Conservation (phyloP, 1,284 basidiomycete species). For the Exsudoporus floridanus region DNA sequence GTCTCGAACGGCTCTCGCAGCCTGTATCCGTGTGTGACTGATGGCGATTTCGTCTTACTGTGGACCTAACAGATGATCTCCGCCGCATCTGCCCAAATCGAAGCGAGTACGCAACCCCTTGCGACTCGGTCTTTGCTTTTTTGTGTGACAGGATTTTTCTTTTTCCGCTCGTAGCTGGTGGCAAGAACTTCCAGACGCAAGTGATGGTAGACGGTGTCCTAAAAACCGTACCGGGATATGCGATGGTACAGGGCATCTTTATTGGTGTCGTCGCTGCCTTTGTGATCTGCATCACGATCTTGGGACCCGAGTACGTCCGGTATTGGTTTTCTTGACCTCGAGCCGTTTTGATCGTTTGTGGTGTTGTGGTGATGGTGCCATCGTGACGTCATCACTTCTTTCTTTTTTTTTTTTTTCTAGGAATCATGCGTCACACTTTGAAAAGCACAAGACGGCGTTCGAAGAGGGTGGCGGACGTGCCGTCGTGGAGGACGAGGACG, state of each 20-base stretch:
- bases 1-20: background rate
- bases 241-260: conserved; percentile 82
- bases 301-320: conserved; percentile 66
- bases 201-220: conserved; percentile 47
- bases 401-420: too few relatives aligned
- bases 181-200: conserved; percentile 55
- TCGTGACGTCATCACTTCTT: too few relatives aligned
- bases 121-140: background rate
- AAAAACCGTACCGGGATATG: conserved; percentile 73
- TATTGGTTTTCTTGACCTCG: too few relatives aligned
- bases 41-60: background rate
- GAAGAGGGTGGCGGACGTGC: conserved; percentile 65
- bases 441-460: conserved; percentile 77
- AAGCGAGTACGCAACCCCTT: conserved; percentile 60
- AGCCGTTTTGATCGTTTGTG: background rate
- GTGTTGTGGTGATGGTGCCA: background rate
- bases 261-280: conserved; percentile 76
- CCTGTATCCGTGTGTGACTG: background rate
- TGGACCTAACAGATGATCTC: conserved; percentile 71
- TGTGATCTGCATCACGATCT: conserved; percentile 62
- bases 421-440: conserved; percentile 81
- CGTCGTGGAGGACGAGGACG: conserved; percentile 11
- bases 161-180: conserved; percentile 57
- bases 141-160: background rate
- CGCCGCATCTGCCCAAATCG: conserved; percentile 86